These are phyloP conservation scores for Sclerotinia minor DNA, from an alignment of 2,329 filamentous ascomycete species.

Conservation along the genomic window DNA sequence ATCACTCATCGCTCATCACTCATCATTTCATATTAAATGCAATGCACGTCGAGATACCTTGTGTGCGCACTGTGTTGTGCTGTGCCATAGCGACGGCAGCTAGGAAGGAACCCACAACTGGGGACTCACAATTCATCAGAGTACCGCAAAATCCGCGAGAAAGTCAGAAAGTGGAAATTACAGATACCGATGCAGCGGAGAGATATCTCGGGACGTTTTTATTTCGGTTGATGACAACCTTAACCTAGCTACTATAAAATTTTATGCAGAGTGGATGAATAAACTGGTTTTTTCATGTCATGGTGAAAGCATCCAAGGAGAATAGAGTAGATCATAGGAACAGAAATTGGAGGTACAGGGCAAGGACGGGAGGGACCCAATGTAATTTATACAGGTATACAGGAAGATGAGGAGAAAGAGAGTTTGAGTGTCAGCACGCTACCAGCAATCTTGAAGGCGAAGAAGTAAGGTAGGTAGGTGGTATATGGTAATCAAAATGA, in stretches of 20 bases:
- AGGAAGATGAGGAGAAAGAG: not conserved
- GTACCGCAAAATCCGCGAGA: not conserved
- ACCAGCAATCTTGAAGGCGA: not conserved
- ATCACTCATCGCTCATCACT: not conserved
- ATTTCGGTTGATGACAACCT: not conserved
- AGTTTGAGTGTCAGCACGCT: too few species aligned
- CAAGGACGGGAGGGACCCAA: not conserved
- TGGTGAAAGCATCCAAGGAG: not conserved
- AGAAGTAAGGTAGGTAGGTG: too few species aligned
- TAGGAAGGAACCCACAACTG: not conserved
- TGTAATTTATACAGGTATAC: not conserved
- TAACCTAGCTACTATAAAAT: not conserved
- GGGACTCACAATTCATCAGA: not conserved
- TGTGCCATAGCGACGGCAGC: not conserved
- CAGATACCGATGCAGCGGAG: not conserved
- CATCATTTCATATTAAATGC: not conserved
- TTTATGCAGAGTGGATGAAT: constrained; percentile 3
- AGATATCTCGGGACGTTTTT: not conserved
- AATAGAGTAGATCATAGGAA: not conserved
- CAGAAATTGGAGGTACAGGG: too few species aligned
- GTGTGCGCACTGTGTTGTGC: too few species aligned
- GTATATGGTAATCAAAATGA: not conserved
- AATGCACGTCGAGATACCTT: not conserved
- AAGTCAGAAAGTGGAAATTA: not conserved
- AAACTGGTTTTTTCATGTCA: not conserved